phyloP scores from a whole-genome alignment of 768 basidiomycete species.

The Agaricus subrufescens region DNA sequence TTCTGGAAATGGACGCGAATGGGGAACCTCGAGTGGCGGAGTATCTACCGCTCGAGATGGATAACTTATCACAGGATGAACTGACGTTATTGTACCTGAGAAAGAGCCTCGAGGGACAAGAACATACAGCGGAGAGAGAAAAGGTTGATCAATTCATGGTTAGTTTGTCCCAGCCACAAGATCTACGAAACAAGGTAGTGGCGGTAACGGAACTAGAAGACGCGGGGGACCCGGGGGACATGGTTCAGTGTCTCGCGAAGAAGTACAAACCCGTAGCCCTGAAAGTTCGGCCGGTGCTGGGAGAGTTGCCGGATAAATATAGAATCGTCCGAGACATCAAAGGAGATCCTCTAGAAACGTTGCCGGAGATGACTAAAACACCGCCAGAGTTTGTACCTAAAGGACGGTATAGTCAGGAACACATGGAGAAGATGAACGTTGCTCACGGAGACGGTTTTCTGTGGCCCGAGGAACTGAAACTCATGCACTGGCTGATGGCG shows the following conservation, averaged over 20 bases:
- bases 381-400: conserved; percentile 18
- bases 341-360: conserved; percentile 20
- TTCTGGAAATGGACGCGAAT: neutral
- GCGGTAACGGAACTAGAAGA: neutral
- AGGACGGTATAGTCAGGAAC: conserved; percentile 21
- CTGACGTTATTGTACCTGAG: too few species aligned
- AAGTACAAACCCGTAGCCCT: conserved; percentile 28
- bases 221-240: too few species aligned
- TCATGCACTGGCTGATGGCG: conserved; percentile 13
- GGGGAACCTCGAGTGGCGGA: too few species aligned
- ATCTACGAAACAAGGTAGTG: neutral
- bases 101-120: too few species aligned
- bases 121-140: too few species aligned
- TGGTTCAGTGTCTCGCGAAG: neutral
- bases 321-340: conserved; percentile 20
- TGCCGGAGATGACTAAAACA: conserved; percentile 15
- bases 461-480: conserved; percentile 13
- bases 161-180: too few species aligned
- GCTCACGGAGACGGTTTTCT: conserved; percentile 16
- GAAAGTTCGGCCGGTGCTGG: conserved; percentile 21
- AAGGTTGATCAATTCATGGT: too few species aligned
- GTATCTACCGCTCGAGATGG: too few species aligned
- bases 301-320: conserved; percentile 18
- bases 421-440: conserved; percentile 16
- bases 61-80: too few species aligned